phyloP scores from a whole-genome alignment of 192 early-diverging fungal genomes.

The Coemansia sp. region DNA sequence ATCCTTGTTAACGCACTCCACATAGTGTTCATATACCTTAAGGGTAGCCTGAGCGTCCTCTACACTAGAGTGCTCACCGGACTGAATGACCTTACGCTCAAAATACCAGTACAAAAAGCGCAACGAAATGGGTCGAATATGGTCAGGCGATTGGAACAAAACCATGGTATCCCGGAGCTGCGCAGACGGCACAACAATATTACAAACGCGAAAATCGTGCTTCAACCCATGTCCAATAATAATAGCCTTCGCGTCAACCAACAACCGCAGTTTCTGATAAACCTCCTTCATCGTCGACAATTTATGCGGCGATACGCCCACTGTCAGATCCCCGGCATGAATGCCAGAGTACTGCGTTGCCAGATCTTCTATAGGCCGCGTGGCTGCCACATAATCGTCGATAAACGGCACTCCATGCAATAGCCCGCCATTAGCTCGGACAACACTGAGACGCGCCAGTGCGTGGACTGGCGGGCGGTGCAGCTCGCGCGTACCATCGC shows the following conservation, averaged over 20 bases:
- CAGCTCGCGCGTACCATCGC: slow-evolving; percentile 88
- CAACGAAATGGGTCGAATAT: slow-evolving; percentile 69
- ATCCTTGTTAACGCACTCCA: slow-evolving; percentile 64
- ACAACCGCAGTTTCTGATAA: slow-evolving; percentile 87
- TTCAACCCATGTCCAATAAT: slow-evolving; percentile 96
- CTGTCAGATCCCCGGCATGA: slow-evolving; percentile 85
- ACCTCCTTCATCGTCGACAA: slow-evolving; percentile 92
- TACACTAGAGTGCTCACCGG: slow-evolving; percentile 88
- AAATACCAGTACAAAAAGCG: slow-evolving; percentile 93
- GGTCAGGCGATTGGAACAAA: slow-evolving; percentile 67
- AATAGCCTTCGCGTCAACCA: slow-evolving; percentile 88
- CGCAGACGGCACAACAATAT: slow-evolving; percentile 81
- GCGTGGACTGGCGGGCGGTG: slow-evolving; percentile 80
- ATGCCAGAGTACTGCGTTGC: slow-evolving; percentile 96
- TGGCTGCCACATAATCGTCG: slow-evolving; percentile 92
- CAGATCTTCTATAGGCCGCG: slow-evolving; percentile 88
- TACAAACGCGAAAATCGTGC: slow-evolving; percentile 96
- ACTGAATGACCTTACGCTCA: slow-evolving; percentile 82
- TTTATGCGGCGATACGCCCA: slow-evolving; percentile 67
- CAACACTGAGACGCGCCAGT: slow-evolving; percentile 88
- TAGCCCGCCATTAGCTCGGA: slow-evolving; percentile 76
- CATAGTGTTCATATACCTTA: slow-evolving; percentile 81
- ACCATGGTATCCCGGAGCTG: slow-evolving; percentile 96
- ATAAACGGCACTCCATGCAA: slow-evolving; percentile 86
- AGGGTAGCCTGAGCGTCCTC: slow-evolving; percentile 92